phyloP scores from a whole-genome alignment of 163 green algal species.

The Scenedesmus sp. region DNA sequence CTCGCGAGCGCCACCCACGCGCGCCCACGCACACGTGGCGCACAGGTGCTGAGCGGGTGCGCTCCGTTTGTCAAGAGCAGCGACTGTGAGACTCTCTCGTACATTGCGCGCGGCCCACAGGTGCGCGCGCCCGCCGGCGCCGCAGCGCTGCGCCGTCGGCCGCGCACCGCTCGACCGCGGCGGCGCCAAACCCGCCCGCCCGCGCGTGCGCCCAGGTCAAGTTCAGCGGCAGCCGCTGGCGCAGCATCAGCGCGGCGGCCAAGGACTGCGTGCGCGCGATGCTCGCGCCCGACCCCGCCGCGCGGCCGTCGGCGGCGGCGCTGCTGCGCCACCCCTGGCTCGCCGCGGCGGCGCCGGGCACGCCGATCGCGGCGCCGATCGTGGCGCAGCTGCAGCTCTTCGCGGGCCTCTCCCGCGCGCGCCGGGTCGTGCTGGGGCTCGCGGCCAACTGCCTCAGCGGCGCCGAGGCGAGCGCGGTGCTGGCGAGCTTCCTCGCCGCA shows the following conservation, averaged over 20 bases:
- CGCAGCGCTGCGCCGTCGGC: no score
- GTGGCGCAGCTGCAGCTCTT: slow-evolving; percentile 61
- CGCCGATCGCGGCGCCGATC: slow-evolving; percentile 47
- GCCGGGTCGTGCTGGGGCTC: slow-evolving; percentile 62
- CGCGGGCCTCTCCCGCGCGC: slow-evolving; percentile 49
- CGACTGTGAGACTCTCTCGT: slow-evolving; percentile 58
- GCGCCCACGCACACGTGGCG: no score
- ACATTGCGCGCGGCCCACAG: slow-evolving; percentile 54
- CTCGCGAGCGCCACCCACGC: no score
- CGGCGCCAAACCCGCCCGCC: background rate
- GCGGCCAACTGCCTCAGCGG: slow-evolving; percentile 56
- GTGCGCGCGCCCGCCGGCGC: background rate
- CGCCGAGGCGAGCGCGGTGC: slow-evolving; percentile 46
- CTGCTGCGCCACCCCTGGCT: slow-evolving; percentile 40
- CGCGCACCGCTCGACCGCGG: background rate
- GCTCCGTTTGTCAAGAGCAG: slow-evolving; percentile 51
- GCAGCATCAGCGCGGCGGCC: slow-evolving; percentile 43
- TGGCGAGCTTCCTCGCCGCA: slow-evolving; percentile 57
- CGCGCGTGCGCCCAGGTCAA: slow-evolving; percentile 52
- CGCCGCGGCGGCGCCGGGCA: slow-evolving; percentile 36
- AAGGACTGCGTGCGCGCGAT: slow-evolving; percentile 62
- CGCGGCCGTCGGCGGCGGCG: slow-evolving; percentile 46
- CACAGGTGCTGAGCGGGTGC: slow-evolving; percentile 46
- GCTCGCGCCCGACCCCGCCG: slow-evolving; percentile 51
- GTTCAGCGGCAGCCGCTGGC: slow-evolving; percentile 57